A percentile compares a stretch with the other conserved stretches of the same genome.
Conservation (phyloP, 176 grass and related monocot species). For the Saccharum officinarum region DNA sequence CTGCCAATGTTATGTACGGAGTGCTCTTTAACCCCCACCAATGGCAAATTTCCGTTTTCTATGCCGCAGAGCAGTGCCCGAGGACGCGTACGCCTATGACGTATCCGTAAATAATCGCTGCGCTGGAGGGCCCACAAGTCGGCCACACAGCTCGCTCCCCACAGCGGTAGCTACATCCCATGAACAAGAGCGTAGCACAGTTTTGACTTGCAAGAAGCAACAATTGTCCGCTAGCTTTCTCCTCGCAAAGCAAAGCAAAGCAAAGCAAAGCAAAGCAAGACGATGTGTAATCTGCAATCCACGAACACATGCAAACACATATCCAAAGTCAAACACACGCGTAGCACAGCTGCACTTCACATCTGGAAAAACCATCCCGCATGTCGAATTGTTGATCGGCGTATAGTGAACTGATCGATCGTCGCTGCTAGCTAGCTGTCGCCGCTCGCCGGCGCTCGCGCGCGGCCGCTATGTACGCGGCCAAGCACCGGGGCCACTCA, state of each 20-base stretch:
- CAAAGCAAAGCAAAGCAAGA: slow-evolving; percentile 29
- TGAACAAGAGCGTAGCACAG: neutral
- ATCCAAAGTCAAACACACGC: slow-evolving; percentile 32
- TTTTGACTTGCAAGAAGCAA: slow-evolving; percentile 25
- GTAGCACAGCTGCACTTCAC: neutral
- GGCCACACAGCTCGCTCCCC: neutral
- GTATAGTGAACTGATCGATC: neutral
- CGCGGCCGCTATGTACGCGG: slow-evolving; percentile 33
- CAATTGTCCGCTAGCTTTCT: slow-evolving; percentile 17
- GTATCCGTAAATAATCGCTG: neutral
- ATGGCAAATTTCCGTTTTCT: neutral
- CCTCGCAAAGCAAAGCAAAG: slow-evolving; percentile 40
- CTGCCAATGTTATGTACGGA: neutral
- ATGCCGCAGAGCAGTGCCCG: slow-evolving; percentile 27
- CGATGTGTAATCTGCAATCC: slow-evolving; percentile 27
- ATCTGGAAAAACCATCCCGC: neutral
- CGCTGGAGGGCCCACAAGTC: neutral
- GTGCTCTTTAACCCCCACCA: too few relatives aligned
- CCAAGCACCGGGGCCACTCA: slow-evolving; percentile 39
- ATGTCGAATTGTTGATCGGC: neutral
- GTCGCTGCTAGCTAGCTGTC: neutral
- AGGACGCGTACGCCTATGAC: neutral
- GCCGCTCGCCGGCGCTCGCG: neutral
- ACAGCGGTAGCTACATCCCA: neutral
- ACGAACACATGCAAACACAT: neutral